These are phyloP conservation scores for Pythium scleroteichum DNA, from an alignment of 352 stramenopile genomes.

Conservation along the genomic window DNA sequence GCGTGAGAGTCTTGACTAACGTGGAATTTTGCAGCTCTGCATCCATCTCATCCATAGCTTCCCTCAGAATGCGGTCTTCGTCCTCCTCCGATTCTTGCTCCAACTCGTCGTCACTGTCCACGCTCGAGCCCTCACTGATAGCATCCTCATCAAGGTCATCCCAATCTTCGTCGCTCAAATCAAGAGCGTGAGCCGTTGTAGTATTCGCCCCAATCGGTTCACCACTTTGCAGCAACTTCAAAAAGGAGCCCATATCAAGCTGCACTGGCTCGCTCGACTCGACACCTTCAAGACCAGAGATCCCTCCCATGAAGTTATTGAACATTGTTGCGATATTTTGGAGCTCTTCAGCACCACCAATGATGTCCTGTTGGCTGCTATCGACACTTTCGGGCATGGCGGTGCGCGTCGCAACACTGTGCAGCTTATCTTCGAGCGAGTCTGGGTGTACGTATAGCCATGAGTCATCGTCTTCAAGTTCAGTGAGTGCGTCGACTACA, in stretches of 20 bases:
- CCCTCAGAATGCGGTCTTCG: constrained; percentile 43
- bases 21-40: constrained; percentile 54
- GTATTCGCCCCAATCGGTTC: constrained; percentile 16
- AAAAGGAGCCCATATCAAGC: constrained; percentile 70
- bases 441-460: constrained; percentile 82
- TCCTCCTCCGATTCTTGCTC: constrained; percentile 32
- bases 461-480: constrained; percentile 56
- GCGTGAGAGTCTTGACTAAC: constrained; percentile 59
- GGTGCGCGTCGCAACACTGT: constrained; percentile 14
- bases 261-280: constrained; percentile 52
- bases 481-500: neutral
- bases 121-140: constrained; percentile 28
- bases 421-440: constrained; percentile 66
- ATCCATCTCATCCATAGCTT: constrained; percentile 81
- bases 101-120: constrained; percentile 39
- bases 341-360: constrained; percentile 59
- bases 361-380: constrained; percentile 4
- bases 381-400: neutral
- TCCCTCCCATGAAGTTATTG: constrained; percentile 61
- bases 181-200: constrained; percentile 11
- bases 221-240: constrained; percentile 61
- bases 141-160: constrained; percentile 25
- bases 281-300: constrained; percentile 72
- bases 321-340: constrained; percentile 77
- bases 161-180: constrained; percentile 21